Conservation (phyloP, 2,329 filamentous ascomycete species). For the Claviceps africana region DNA sequence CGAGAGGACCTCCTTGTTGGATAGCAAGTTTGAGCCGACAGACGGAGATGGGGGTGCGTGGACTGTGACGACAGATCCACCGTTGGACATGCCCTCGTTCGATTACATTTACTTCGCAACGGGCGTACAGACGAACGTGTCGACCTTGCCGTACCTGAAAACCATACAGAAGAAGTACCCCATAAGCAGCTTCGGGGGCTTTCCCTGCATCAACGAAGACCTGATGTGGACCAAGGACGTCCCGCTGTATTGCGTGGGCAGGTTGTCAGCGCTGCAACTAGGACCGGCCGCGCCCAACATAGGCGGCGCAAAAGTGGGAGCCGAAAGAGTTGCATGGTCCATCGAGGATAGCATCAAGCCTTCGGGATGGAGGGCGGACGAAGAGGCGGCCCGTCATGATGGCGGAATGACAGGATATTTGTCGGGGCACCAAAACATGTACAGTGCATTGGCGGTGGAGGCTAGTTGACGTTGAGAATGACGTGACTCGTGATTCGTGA, state of each 20-base stretch:
- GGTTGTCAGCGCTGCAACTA: conserved; percentile 51
- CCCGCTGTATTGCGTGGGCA: conserved; percentile 57
- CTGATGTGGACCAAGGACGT: conserved; percentile 62
- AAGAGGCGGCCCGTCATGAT: not conserved
- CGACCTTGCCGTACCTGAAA: conserved; percentile 44
- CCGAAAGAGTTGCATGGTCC: conserved; percentile 59
- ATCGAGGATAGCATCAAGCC: conserved; percentile 39
- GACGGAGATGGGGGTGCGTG: conserved; percentile 20
- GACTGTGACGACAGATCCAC: conserved; percentile 36
- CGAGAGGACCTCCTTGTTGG: conserved; percentile 40
- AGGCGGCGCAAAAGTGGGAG: conserved; percentile 57
- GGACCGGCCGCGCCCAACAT: conserved; percentile 63
- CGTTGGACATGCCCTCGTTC: conserved; percentile 38
- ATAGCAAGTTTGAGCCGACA: conserved; percentile 33
- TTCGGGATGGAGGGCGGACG: conserved; percentile 5
- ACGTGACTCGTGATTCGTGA: not conserved
- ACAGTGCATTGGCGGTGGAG: conserved; percentile 14
- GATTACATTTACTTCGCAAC: conserved; percentile 68
- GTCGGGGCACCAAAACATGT: conserved; percentile 24
- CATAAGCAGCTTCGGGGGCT: conserved; percentile 46
- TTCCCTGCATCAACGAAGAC: conserved; percentile 63
- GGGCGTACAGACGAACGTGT: conserved; percentile 51
- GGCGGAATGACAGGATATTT: conserved; percentile 15
- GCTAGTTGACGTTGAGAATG: not conserved
- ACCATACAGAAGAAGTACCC: conserved; percentile 46